Conservation (phyloP, 306 rosid species). For the Cicer pinnatifidum region DNA sequence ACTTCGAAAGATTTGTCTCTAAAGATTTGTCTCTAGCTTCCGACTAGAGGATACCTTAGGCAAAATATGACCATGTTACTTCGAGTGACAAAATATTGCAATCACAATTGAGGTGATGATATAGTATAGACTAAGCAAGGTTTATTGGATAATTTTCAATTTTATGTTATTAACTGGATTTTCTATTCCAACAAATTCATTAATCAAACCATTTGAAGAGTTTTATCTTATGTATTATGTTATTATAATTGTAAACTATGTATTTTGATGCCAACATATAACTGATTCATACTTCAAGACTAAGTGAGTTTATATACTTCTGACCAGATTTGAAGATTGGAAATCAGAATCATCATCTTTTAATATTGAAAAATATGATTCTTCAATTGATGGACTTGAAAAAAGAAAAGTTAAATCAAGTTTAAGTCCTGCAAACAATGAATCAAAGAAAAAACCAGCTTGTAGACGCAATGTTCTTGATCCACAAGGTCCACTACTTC, state of each 20-base stretch:
- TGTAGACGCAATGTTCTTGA: slow-evolving; percentile 57
- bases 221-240: too few species aligned
- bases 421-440: slow-evolving; percentile 42
- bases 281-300: slow-evolving; percentile 20
- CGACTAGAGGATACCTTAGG: too few species aligned
- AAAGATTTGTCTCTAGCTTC: too few species aligned
- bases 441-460: slow-evolving; percentile 39
- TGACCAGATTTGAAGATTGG: slow-evolving; percentile 66
- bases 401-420: slow-evolving; percentile 52
- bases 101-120: background rate
- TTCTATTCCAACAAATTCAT: background rate
- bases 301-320: slow-evolving; percentile 3
- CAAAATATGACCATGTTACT: slow-evolving; percentile 3
- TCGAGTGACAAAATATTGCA: background rate
- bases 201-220: slow-evolving; percentile 1
- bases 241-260: too few species aligned
- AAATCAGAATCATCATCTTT: slow-evolving; percentile 56
- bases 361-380: slow-evolving; percentile 44
- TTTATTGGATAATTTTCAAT: background rate
- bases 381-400: slow-evolving; percentile 41
- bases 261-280: background rate
- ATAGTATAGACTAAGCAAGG: background rate
- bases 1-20: too few species aligned
- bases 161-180: background rate
- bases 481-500: slow-evolving; percentile 82